Evolutionary conservation across 164 flowering plant species (phyloP).

Genomic region (Tetracentron sinense): DNA sequence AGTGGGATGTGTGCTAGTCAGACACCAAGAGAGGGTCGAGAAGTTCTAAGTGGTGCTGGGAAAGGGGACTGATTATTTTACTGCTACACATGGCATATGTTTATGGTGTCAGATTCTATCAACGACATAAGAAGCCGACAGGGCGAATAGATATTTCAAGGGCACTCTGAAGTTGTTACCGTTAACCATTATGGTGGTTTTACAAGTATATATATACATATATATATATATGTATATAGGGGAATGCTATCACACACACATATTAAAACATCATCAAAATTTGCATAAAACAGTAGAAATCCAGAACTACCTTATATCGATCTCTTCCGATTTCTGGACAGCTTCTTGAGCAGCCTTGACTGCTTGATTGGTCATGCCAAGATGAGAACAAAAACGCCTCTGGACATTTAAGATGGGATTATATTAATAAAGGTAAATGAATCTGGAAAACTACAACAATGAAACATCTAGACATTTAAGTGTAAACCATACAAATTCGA

Average conservation of each 20-base stretch:
- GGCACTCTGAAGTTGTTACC: background rate
- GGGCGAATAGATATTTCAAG: background rate
- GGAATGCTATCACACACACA: too few species aligned
- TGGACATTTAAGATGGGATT: background rate
- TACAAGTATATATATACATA: too few species aligned
- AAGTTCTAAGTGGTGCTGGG: background rate
- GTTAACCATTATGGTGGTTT: too few species aligned
- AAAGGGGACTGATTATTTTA: background rate
- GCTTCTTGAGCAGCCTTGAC: constrained; percentile 30
- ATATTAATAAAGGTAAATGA: background rate
- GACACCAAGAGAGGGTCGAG: background rate
- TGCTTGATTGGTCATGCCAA: constrained; percentile 16
- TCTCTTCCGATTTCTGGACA: constrained; percentile 20
- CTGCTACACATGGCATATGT: background rate
- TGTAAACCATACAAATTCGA: too few species aligned
- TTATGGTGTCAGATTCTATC: background rate
- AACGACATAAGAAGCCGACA: background rate
- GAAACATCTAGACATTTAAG: background rate
- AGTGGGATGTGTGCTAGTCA: background rate
- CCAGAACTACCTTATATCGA: constrained; percentile 22
- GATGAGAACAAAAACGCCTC: constrained; percentile 20
- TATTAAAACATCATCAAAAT: background rate
- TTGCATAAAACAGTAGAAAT: background rate
- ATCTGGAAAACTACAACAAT: background rate
- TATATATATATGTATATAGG: too few species aligned